Conservation (phyloP, 2,329 filamentous ascomycete genomes). For the Pyrenophora teres region DNA sequence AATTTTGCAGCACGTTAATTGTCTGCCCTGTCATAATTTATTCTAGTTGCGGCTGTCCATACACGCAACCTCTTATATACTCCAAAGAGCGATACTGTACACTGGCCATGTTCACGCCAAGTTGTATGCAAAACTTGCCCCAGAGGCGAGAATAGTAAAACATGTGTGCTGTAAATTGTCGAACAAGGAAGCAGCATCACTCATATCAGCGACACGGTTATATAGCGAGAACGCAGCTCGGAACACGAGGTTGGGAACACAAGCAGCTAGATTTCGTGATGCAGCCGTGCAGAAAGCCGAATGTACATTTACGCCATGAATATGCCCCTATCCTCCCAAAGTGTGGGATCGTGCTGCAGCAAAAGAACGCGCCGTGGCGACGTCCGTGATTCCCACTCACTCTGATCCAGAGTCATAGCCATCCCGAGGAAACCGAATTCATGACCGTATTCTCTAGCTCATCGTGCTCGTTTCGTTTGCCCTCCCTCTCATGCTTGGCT, state of each 20-base stretch:
- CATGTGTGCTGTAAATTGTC: too few species aligned
- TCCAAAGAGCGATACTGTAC: too few species aligned
- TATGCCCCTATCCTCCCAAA: conserved; percentile 49
- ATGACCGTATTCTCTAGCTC: conserved; percentile 42
- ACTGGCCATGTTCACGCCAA: too few species aligned
- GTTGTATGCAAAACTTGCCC: too few species aligned
- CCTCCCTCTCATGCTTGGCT: conserved; percentile 30
- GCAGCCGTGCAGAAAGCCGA: conserved; percentile 42
- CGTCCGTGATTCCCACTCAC: conserved; percentile 39
- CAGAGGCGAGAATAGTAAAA: too few species aligned
- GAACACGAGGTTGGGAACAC: conserved; percentile 24
- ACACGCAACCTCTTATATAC: too few species aligned
- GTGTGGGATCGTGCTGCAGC: conserved; percentile 37
- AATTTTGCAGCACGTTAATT: too few species aligned
- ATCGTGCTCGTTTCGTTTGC: conserved; percentile 38
- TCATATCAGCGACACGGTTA: too few species aligned
- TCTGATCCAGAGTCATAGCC: conserved; percentile 50
- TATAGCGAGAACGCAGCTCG: not conserved
- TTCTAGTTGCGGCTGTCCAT: too few species aligned
- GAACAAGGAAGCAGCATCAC: too few species aligned
- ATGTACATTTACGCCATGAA: conserved; percentile 48
- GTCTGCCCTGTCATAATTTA: too few species aligned
- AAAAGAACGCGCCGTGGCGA: conserved; percentile 37
- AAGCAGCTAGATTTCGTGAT: conserved; percentile 38
- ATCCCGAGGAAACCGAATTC: conserved; percentile 44